phyloP scores from a whole-genome alignment of 208 protist genomes.

The Crithidia mellificae region DNA sequence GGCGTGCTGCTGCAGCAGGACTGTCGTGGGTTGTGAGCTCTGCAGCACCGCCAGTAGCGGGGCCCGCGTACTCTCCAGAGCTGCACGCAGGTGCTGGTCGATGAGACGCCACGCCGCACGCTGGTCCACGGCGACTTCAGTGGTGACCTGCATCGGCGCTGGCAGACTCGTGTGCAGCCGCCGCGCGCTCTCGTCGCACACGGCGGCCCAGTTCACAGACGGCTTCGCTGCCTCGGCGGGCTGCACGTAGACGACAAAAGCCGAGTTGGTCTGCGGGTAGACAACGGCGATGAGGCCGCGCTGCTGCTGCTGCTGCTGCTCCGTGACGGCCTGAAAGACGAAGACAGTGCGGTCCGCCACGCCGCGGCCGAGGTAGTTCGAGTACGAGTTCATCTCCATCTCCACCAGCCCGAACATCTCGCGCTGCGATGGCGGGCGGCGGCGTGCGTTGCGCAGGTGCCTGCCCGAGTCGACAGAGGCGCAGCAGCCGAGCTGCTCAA shows the following conservation, averaged over 20 bases:
- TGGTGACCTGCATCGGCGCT: conserved; percentile 35
- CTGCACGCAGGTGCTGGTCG: conserved; percentile 51
- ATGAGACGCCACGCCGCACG: conserved; percentile 70
- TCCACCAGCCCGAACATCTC: conserved; percentile 76
- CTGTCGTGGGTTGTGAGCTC: conserved; percentile 52
- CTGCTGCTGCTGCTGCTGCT: conserved; percentile 51
- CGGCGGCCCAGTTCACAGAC: conserved; percentile 54
- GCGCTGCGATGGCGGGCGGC: conserved; percentile 46
- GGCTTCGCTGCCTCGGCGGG: conserved; percentile 70
- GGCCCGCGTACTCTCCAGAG: conserved; percentile 34
- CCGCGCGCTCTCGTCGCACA: conserved; percentile 65
- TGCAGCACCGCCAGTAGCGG: conserved; percentile 80
- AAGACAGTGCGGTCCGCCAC: conserved; percentile 62
- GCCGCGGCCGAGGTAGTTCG: conserved; percentile 52
- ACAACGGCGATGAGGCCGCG: conserved; percentile 74
- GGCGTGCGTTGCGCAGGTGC: conserved; percentile 56
- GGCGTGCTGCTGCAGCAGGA: conserved; percentile 71
- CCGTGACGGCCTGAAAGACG: conserved; percentile 77
- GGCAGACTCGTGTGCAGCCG: conserved; percentile 35
- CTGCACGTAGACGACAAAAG: conserved; percentile 77
- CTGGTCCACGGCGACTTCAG: conserved; percentile 54
- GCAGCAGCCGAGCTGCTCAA: conserved; percentile 74
- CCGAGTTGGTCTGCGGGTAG: conserved; percentile 53
- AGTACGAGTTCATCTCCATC: conserved; percentile 43
- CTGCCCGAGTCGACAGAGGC: conserved; percentile 45